Conservation (phyloP, 2,329 filamentous ascomycete genomes). For the Aureobasidium sp. region DNA sequence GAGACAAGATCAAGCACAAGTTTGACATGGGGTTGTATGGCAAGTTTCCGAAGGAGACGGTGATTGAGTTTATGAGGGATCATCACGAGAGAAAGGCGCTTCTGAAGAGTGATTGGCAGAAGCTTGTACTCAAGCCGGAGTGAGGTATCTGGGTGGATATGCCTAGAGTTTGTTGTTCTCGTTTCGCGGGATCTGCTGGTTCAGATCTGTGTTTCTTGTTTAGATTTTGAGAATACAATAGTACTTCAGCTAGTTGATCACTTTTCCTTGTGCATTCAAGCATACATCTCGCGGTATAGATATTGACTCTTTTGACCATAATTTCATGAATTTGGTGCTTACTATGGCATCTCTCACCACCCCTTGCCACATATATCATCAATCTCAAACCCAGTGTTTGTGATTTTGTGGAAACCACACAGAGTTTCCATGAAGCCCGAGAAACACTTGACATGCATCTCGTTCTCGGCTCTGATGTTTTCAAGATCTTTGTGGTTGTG, state of each 20-base stretch:
- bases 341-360: neutral
- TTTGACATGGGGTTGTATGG: neutral
- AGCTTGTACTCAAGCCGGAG: neutral
- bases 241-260: too few relatives aligned
- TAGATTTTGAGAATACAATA: too few relatives aligned
- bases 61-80: neutral
- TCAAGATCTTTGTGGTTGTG: too few relatives aligned
- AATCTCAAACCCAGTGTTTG: neutral
- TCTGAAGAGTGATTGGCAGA: neutral
- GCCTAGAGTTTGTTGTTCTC: too few relatives aligned
- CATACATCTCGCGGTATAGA: too few relatives aligned
- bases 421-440: neutral
- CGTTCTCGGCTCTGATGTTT: neutral
- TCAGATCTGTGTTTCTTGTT: neutral
- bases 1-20: neutral
- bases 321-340: too few relatives aligned
- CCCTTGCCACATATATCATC: neutral
- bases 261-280: too few relatives aligned
- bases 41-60: neutral
- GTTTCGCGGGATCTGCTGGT: neutral
- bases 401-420: neutral
- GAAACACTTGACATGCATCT: neutral
- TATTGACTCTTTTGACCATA: too few relatives aligned
- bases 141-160: neutral
- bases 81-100: neutral